Evolutionary conservation across 345 rosid genomes (phyloP).

Genomic region (Erodium maritimum): DNA sequence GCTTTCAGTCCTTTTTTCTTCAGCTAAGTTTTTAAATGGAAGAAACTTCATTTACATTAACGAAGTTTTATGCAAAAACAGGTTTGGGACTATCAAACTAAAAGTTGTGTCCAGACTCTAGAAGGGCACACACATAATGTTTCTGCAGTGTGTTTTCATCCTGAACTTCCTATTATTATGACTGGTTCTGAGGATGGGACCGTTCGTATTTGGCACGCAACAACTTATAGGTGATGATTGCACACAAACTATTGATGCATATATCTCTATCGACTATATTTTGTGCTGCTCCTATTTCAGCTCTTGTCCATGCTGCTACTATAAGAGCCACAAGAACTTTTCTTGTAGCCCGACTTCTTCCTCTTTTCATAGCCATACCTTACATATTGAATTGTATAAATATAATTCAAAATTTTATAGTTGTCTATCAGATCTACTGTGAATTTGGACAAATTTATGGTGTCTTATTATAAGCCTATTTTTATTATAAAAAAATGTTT

Average conservation of each 20-base stretch:
- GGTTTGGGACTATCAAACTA: slow-evolving; percentile 90
- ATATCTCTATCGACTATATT: not conserved
- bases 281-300: too few species aligned
- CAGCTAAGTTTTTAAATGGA: not conserved
- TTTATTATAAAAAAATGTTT: too few species aligned
- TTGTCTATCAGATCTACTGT: too few species aligned
- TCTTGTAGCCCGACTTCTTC: too few species aligned
- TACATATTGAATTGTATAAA: too few species aligned
- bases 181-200: slow-evolving; percentile 87
- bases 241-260: not conserved
- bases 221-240: slow-evolving; percentile 50
- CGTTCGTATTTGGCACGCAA: slow-evolving; percentile 68
- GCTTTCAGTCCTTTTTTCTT: not conserved
- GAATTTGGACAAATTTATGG: too few species aligned
- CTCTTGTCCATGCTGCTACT: too few species aligned
- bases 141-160: slow-evolving; percentile 77
- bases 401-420: too few species aligned
- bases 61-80: slow-evolving; percentile 23
- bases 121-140: slow-evolving; percentile 84
- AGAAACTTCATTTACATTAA: slow-evolving; percentile 10
- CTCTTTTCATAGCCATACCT: too few species aligned
- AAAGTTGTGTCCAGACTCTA: slow-evolving; percentile 72
- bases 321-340: too few species aligned
- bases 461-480: too few species aligned
- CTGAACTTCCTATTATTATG: slow-evolving; percentile 68